Conservation (phyloP, 108 stramenopile genomes). For the Nannochloropsis oceanica region DNA sequence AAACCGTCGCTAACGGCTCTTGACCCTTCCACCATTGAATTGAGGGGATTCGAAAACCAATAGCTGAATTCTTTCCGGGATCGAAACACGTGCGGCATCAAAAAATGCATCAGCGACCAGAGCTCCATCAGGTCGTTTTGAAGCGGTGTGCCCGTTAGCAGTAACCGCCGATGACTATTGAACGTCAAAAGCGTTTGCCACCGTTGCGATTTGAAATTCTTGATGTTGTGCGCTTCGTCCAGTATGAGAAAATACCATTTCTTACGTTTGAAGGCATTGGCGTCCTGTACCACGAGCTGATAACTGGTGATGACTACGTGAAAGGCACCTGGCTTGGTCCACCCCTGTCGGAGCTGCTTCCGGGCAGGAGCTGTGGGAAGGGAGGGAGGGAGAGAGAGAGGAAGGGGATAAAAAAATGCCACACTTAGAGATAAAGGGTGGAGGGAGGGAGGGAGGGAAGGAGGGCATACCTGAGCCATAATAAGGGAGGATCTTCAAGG, state of each 20-base stretch:
- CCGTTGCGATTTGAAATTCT: slow-evolving; percentile 90
- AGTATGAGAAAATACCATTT: slow-evolving; percentile 94
- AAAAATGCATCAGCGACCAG: slow-evolving; percentile 55
- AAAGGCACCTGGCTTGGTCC: slow-evolving; percentile 66
- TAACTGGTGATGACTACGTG: slow-evolving; percentile 94
- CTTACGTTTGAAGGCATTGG: slow-evolving; percentile 79
- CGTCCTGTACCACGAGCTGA: slow-evolving; percentile 89
- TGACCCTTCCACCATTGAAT: slow-evolving; percentile 68
- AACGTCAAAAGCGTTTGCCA: slow-evolving; percentile 98
- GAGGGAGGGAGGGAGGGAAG: too few species aligned
- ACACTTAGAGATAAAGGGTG: too few species aligned
- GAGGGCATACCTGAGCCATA: slow-evolving; percentile 84
- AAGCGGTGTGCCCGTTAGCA: slow-evolving; percentile 48
- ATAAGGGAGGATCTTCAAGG: slow-evolving; percentile 81
- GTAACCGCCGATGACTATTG: slow-evolving; percentile 78
- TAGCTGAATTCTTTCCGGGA: slow-evolving; percentile 87
- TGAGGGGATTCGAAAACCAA: slow-evolving; percentile 94
- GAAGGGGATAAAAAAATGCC: too few species aligned
- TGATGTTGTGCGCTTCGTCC: slow-evolving; percentile 98
- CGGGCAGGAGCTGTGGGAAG: slow-evolving; percentile 22
- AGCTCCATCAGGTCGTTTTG: slow-evolving; percentile 51
- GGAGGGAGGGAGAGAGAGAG: too few species aligned
- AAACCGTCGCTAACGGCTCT: slow-evolving; percentile 37
- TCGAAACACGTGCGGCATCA: slow-evolving; percentile 53
- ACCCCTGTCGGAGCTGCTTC: slow-evolving; percentile 74